A percentile compares a stretch with the other conserved stretches of the same genome.
phyloP scores from a whole-genome alignment of 768 basidiomycete genomes.

The Mycena epipterygia region DNA sequence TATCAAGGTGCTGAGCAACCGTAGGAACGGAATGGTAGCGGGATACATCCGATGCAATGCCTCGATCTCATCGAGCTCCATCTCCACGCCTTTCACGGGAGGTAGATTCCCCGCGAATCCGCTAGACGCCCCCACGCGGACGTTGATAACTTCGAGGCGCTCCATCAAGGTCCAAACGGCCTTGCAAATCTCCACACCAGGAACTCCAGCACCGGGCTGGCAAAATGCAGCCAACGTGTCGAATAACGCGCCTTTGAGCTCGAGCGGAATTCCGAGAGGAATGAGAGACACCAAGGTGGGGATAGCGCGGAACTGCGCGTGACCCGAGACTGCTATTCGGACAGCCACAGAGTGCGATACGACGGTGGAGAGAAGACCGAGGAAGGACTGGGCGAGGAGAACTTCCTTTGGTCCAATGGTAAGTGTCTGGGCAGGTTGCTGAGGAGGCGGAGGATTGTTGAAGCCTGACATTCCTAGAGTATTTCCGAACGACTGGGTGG shows the following conservation, averaged over 20 bases:
- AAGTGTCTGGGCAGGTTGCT: conserved; percentile 56
- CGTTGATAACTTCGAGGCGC: conserved; percentile 85
- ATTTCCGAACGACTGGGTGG: conserved; percentile 56
- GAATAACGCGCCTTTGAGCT: conserved; percentile 89
- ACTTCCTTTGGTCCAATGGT: conserved; percentile 79
- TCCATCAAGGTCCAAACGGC: conserved; percentile 90
- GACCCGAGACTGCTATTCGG: conserved; percentile 81
- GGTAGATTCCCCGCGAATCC: conserved; percentile 62
- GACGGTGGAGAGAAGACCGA: conserved; percentile 83
- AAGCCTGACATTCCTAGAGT: conserved; percentile 33
- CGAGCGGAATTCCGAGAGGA: conserved; percentile 86
- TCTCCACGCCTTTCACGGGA: conserved; percentile 83
- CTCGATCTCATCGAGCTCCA: conserved; percentile 92
- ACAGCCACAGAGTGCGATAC: conserved; percentile 82
- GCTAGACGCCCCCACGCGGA: conserved; percentile 59
- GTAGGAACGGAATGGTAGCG: conserved; percentile 89
- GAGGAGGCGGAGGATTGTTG: conserved; percentile 53
- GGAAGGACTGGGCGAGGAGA: conserved; percentile 83
- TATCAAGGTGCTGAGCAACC: conserved; percentile 84
- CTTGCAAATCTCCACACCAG: conserved; percentile 85
- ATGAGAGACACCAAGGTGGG: conserved; percentile 84
- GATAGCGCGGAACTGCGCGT: conserved; percentile 85
- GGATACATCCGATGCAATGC: conserved; percentile 84
- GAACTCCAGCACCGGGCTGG: conserved; percentile 78
- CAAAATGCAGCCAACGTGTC: conserved; percentile 88